Base-by-base conservation (phyloP, 306 rosid species). In the Quercus bicolor region DNA sequence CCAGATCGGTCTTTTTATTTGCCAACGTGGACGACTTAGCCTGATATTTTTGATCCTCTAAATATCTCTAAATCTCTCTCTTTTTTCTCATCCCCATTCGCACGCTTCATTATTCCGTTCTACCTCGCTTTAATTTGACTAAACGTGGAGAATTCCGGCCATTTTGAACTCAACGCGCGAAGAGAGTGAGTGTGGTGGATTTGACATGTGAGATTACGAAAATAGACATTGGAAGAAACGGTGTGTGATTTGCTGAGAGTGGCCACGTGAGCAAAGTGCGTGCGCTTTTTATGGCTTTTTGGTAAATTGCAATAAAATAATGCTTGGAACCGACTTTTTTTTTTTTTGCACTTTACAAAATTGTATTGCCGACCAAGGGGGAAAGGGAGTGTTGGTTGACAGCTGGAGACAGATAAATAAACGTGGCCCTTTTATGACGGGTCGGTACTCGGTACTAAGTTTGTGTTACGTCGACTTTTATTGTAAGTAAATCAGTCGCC, bases 21-120 rank as follows among this genome's bases (percentile, higher is more conserved):
- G 91, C 89, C 80, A n/a, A 73, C 89, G 87, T 88, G 91, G 91
- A 79, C 83, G 82, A 74, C 82, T 74, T 4, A 64, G 77, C 68
- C 80, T 24, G 84, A 85, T 83, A 83, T 85, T 83, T 88, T 78
- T 62, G 28, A 78, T 80, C 84, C 69, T 71, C 82, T 8, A 83
- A 85, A 85, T 85, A 85, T 83, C 89, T 83, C 89, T 81, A 5
- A 18, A 18, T 1, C 1, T 23, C 75, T 0, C 33, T 1, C 68
- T 34, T 80, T 34, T 7, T 9, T 21, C 20, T 20, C 19, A 4
- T 2, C 3, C 37, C 78, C 21, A 77, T 80, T 56, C 70, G 51
- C 5, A 65, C 1, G 1, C 3, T 13, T 61, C 4, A 12, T 2
- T 0, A 4, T n/a, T 5, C 5, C 1, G 2, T 5, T 13, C 2